Conservation (phyloP, 1,139 yeast genomes). For the Protomyces gravidus region DNA sequence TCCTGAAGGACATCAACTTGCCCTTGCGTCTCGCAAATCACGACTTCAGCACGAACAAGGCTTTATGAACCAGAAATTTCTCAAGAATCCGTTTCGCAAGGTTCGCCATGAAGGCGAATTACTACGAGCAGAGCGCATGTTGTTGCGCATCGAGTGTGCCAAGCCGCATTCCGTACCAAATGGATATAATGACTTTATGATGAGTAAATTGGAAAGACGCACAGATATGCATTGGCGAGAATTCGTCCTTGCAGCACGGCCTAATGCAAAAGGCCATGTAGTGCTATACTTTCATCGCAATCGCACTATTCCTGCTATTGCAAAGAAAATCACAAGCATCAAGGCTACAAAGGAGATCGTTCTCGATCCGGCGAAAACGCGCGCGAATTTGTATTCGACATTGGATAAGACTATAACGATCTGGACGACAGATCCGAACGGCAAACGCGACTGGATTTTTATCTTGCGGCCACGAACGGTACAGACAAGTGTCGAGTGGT, state of each 20-base stretch:
- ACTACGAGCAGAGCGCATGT: slow-evolving; percentile 59
- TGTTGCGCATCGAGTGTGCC: slow-evolving; percentile 54
- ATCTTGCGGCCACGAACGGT: slow-evolving; percentile 55
- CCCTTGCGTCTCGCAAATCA: neutral
- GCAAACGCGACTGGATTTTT: slow-evolving; percentile 44
- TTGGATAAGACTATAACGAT: slow-evolving; percentile 51
- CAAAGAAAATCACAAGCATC: slow-evolving; percentile 33
- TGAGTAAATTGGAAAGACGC: slow-evolving; percentile 47
- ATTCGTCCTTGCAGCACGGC: slow-evolving; percentile 61
- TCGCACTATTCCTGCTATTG: slow-evolving; percentile 43
- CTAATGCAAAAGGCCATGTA: slow-evolving; percentile 48
- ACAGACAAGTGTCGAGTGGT: slow-evolving; percentile 57
- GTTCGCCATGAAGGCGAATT: slow-evolving; percentile 52
- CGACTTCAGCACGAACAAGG: neutral
- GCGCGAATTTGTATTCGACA: slow-evolving; percentile 56
- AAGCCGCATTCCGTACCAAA: slow-evolving; percentile 38
- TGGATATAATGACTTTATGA: slow-evolving; percentile 48
- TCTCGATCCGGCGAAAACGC: slow-evolving; percentile 36
- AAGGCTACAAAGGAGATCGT: slow-evolving; percentile 29
- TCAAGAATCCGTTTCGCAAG: slow-evolving; percentile 14
- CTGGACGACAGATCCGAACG: slow-evolving; percentile 23
- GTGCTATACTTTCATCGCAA: slow-evolving; percentile 58
- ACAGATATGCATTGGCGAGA: slow-evolving; percentile 74
- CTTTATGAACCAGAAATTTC: slow-evolving; percentile 8
- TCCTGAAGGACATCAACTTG: slow-evolving; percentile 3